A percentile compares a stretch with the other conserved stretches of the same genome.
Evolutionary conservation across 2,329 filamentous ascomycete species (phyloP).

Genomic region (Pseudogymnoascus sp.): DNA sequence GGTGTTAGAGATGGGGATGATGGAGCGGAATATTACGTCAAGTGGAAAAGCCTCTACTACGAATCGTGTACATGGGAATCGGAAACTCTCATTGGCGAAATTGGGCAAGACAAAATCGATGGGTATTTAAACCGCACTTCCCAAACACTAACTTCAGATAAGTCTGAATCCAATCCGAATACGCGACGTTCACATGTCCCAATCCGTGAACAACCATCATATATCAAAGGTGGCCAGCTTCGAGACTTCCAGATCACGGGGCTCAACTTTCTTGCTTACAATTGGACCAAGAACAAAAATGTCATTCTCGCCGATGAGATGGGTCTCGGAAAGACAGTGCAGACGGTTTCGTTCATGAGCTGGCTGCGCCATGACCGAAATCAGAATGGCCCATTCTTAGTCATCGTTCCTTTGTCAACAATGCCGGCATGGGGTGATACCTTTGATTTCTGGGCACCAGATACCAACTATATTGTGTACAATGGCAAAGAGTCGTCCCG

Average conservation of each 20-base stretch:
- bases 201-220: slow-evolving; percentile 72
- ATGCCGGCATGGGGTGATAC: slow-evolving; percentile 98
- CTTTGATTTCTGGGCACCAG: slow-evolving; percentile 91
- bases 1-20: slow-evolving; percentile 71
- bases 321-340: slow-evolving; percentile 96
- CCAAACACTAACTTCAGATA: slow-evolving; percentile 72
- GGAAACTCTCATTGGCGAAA: slow-evolving; percentile 62
- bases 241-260: slow-evolving; percentile 91
- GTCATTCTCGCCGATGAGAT: slow-evolving; percentile 98
- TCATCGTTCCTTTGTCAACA: slow-evolving; percentile 93
- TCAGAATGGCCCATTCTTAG: slow-evolving; percentile 91
- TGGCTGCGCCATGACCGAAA: slow-evolving; percentile 86
- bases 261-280: slow-evolving; percentile 89
- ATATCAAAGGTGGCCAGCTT: slow-evolving; percentile 75
- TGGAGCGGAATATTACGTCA: slow-evolving; percentile 75
- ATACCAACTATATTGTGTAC: slow-evolving; percentile 95
- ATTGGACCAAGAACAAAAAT: slow-evolving; percentile 90
- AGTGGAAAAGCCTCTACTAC: slow-evolving; percentile 93
- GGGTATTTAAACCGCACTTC: slow-evolving; percentile 78
- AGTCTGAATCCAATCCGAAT: slow-evolving; percentile 63
- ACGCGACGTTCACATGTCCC: slow-evolving; percentile 66
- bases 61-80: slow-evolving; percentile 92
- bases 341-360: slow-evolving; percentile 93
- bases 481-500: slow-evolving; percentile 82
- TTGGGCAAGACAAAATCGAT: slow-evolving; percentile 85